phyloP scores from a whole-genome alignment of 2,329 filamentous ascomycete genomes.

The Aspergillus brasiliensis region DNA sequence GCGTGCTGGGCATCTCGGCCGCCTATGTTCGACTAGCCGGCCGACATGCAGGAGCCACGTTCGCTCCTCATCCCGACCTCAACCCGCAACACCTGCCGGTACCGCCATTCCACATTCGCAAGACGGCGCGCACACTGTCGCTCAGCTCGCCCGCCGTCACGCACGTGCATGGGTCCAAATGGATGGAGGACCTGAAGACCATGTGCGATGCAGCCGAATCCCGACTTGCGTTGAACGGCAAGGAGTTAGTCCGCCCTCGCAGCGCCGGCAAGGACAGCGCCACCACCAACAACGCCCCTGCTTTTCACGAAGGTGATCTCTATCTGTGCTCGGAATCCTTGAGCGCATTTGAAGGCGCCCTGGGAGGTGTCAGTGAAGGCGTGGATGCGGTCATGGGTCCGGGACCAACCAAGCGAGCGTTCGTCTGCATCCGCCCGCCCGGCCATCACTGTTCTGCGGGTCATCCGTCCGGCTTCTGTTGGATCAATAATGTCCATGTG shows the following conservation, averaged over 20 bases:
- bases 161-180: constrained; percentile 84
- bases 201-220: constrained; percentile 82
- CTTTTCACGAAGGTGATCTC: constrained; percentile 84
- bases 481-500: constrained; percentile 97
- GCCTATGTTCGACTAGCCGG: constrained; percentile 91
- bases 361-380: constrained; percentile 91
- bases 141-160: constrained; percentile 77
- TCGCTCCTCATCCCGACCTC: constrained; percentile 66
- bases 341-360: constrained; percentile 82
- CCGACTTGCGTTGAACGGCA: constrained; percentile 74
- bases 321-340: constrained; percentile 88
- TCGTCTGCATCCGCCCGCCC: constrained; percentile 88
- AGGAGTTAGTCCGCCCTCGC: constrained; percentile 70
- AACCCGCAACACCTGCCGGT: constrained; percentile 58
- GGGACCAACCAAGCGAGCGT: constrained; percentile 70
- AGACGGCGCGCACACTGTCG: constrained; percentile 71
- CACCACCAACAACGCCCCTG: constrained; percentile 45
- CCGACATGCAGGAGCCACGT: constrained; percentile 70
- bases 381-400: constrained; percentile 79
- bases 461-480: constrained; percentile 93
- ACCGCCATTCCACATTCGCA: constrained; percentile 81
- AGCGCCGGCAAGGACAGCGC: constrained; percentile 40
- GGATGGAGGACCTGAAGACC: constrained; percentile 87
- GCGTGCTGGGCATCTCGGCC: constrained; percentile 75
- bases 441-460: constrained; percentile 93